Base-by-base conservation (phyloP, 139 green algal genomes). In the Edaphochlamys debaryana region DNA sequence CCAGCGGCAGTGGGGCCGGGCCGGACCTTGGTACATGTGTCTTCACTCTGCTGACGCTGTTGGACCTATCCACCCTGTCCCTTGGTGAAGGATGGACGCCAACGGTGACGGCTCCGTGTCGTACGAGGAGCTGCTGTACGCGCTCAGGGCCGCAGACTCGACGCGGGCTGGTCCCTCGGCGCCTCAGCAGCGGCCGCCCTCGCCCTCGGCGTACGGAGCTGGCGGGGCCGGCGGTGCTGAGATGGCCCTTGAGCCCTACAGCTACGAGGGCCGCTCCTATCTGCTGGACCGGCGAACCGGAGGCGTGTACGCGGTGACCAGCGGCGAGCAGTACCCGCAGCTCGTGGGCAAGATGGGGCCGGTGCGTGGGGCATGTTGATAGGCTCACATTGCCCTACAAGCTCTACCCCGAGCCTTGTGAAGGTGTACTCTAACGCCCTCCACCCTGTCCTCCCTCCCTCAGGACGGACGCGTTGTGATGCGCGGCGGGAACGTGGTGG, bases 401-500 rank as follows among this genome's bases (percentile, higher is more conserved):
- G 29, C 29, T 19, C 20, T 66, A n/a, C 58, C 6, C 30, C 30
- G 45, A 54, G 9, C 45, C 32, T 41, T n/a, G 32, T 38, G 19
- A 40, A 17, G 29, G 23, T 17, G 60, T 67, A 67, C 29, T 17
- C 29, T 9, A 17, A 22, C 29, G 17, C 29, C 19, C 13, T 37
- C 25, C 25, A 22, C 60, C n/a, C 32, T 40, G 7, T 69, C n/a
- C 11, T 69, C 22, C 63, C 4, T n/a, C n/a, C 63, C 32, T 13
- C 75, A 82, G 78, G 78, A 84, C 37, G 70, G 70, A 36, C 66
- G 66, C 30, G 48, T 84, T 48, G 78, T 84, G 27, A 36, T 76
- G 20, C 64, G 78, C 36, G 20, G n/a, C 25, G 66, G 66, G 48
- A 84, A 76, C 42, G 56, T 67, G 54, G 45, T 72, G 45, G 40